phyloP scores from a whole-genome alignment of 208 protist genomes.

The Trypanosoma scelopori region DNA sequence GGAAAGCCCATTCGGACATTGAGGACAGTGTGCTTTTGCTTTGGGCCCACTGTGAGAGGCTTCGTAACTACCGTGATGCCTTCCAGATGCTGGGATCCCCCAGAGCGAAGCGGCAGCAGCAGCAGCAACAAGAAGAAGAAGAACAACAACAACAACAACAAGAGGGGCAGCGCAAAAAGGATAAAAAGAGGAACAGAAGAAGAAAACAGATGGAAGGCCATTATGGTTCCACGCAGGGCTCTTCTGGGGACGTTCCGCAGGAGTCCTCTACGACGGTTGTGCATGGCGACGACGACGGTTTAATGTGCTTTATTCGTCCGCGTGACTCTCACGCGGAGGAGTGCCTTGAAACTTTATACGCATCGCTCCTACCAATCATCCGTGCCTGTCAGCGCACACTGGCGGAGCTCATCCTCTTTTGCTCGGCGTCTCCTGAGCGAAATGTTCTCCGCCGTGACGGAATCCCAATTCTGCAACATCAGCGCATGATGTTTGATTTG shows the following conservation, averaged over 20 bases:
- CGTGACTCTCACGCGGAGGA: not conserved
- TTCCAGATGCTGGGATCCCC: constrained; percentile 50
- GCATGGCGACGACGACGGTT: constrained; percentile 1
- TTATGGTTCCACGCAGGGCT: not conserved
- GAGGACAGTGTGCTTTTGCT: constrained; percentile 49
- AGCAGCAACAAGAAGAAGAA: constrained; percentile 2
- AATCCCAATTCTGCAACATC: constrained; percentile 51
- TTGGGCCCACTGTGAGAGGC: constrained; percentile 38
- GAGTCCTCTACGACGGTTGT: not conserved
- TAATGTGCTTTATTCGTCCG: not conserved
- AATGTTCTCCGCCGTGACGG: constrained; percentile 55
- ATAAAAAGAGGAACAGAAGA: constrained; percentile 7
- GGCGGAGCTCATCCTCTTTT: constrained; percentile 65
- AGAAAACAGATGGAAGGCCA: not conserved
- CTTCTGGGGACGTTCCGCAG: not conserved
- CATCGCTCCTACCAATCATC: constrained; percentile 39
- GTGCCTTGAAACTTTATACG: constrained; percentile 20
- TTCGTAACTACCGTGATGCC: constrained; percentile 53
- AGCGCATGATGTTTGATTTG: constrained; percentile 73
- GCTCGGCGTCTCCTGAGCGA: constrained; percentile 38
- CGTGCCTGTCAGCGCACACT: constrained; percentile 48
- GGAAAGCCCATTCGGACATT: constrained; percentile 27
- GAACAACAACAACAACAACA: constrained; percentile 15
- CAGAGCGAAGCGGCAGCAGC: constrained; percentile 17
- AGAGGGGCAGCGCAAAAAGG: not conserved